A percentile compares a stretch with the other conserved stretches of the same genome.
phyloP scores from a whole-genome alignment of 345 rosid genomes.

The Salix arbutifolia region DNA sequence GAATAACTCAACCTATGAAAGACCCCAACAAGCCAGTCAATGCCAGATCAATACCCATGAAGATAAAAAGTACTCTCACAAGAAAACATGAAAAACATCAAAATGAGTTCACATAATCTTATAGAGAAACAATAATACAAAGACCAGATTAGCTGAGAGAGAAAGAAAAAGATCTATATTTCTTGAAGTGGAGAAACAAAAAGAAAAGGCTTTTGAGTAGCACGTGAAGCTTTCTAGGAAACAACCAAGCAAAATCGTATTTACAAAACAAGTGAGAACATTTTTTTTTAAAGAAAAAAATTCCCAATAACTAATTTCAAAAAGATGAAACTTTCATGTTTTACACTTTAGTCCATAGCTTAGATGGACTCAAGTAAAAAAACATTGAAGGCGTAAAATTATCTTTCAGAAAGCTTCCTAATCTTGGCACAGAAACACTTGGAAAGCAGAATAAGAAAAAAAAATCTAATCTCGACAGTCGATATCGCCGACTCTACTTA shows the following conservation, averaged over 20 bases:
- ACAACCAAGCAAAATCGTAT: neutral
- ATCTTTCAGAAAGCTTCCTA: neutral
- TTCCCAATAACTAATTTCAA: neutral
- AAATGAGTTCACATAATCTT: neutral
- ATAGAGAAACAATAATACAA: neutral
- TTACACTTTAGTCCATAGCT: neutral
- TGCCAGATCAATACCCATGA: neutral
- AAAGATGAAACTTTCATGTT: neutral
- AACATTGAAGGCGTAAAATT: neutral
- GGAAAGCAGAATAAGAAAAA: neutral
- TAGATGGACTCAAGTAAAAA: neutral
- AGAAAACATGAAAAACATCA: neutral
- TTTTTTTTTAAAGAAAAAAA: neutral
- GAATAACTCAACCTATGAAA: conserved; percentile 1
- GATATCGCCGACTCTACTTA: conserved; percentile 1
- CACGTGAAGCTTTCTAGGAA: neutral
- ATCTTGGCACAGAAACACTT: neutral
- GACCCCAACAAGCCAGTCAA: neutral
- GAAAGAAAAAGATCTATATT: neutral
- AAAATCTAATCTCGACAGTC: neutral
- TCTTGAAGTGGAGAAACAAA: neutral
- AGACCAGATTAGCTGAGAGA: neutral
- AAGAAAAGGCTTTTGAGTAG: neutral
- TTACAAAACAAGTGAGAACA: neutral
- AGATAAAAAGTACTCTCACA: neutral